phyloP scores from a whole-genome alignment of 805 yeast genomes.

The Starmerella vitae region DNA sequence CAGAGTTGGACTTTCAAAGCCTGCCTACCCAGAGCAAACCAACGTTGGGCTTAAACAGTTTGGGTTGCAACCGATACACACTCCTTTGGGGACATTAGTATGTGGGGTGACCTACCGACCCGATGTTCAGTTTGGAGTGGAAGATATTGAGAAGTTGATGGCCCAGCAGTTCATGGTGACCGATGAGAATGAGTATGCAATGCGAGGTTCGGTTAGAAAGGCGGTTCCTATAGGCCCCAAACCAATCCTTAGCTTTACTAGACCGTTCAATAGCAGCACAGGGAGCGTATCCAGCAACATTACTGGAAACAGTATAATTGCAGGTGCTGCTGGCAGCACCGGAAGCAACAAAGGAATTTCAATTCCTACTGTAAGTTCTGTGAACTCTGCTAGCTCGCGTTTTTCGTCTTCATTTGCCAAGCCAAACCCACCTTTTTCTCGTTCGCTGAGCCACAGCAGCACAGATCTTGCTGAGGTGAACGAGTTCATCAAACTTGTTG shows the following conservation, averaged over 20 bases:
- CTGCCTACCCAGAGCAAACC: conserved; percentile 34
- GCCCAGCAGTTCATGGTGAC: conserved; percentile 43
- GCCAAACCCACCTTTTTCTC: conserved; percentile 4
- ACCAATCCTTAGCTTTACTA: conserved; percentile 18
- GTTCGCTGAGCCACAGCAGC: conserved; percentile 7
- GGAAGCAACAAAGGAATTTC: conserved; percentile 5
- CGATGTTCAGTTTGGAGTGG: conserved; percentile 53
- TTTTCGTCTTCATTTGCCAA: conserved; percentile 30
- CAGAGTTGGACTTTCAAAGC: conserved; percentile 67
- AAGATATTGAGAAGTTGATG: conserved; percentile 51
- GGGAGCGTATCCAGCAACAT: conserved; percentile 1
- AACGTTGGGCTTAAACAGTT: conserved; percentile 47
- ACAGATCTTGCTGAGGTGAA: conserved; percentile 31
- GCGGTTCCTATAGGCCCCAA: conserved; percentile 5
- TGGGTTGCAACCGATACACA: conserved; percentile 54
- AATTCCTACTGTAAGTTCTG: conserved; percentile 12
- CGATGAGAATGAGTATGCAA: conserved; percentile 26
- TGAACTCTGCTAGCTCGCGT: conserved; percentile 15
- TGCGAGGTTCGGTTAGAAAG: conserved; percentile 2
- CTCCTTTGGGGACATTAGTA: conserved; percentile 60
- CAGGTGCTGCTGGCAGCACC: background rate
- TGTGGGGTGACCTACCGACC: conserved; percentile 69
- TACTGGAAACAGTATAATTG: background rate
- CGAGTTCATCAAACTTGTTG: conserved; percentile 60
- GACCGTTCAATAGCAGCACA: conserved; percentile 17